Percentiles rank a stretch among this genome's conserved stretches.
Conservation (phyloP, 1,284 basidiomycete species). For the Leccinum subrobustum region DNA sequence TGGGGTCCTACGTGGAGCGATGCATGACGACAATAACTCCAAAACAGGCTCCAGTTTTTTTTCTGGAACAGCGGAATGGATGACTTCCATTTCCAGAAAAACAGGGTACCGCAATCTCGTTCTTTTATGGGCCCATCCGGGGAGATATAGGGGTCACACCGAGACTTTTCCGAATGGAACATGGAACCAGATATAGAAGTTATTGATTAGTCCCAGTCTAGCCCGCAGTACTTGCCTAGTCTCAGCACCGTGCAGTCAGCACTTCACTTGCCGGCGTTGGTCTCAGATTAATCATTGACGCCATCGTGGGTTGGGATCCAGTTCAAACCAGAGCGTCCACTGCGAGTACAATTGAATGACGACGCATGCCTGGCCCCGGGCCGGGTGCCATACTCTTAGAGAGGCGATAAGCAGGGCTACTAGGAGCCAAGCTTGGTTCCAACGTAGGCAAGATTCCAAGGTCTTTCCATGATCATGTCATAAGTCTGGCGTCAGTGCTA, state of each 20-base stretch:
- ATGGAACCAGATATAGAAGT: neutral
- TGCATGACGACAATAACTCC: neutral
- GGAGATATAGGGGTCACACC: neutral
- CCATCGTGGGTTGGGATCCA: neutral
- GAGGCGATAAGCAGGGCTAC: neutral
- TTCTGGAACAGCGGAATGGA: conserved; percentile 20
- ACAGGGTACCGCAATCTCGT: neutral
- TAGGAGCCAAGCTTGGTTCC: neutral
- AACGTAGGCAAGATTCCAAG: neutral
- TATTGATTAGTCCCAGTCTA: neutral
- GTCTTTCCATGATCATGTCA: neutral
- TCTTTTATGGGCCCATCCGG: neutral
- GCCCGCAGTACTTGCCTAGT: neutral
- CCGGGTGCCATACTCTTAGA: neutral
- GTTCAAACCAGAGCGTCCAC: neutral
- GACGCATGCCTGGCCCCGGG: neutral
- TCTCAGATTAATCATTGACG: neutral
- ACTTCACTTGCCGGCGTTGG: neutral
- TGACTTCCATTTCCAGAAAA: conserved; percentile 6
- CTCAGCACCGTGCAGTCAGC: neutral
- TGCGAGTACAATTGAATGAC: neutral
- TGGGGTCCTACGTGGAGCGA: neutral
- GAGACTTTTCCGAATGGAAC: neutral
- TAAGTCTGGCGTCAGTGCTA: neutral
- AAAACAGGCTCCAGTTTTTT: neutral